Base-by-base conservation (phyloP, 768 basidiomycete species). In the Pulveroboletus sp. region DNA sequence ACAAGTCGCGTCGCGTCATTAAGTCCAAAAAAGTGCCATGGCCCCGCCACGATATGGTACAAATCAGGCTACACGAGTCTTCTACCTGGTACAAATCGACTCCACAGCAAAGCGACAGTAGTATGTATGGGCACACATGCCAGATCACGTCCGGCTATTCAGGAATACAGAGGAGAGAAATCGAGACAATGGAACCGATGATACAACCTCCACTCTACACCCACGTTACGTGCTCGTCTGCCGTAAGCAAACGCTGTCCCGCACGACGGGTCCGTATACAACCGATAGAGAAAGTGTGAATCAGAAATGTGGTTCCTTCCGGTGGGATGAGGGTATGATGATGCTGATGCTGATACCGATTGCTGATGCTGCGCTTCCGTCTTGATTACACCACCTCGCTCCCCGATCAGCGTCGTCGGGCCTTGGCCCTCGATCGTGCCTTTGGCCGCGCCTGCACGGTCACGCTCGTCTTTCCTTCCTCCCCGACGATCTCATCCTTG, bases 371-470 rank as follows among this genome's bases (percentile, higher is more conserved):
- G 51, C 24, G 38, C n/a, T n/a, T 52, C 46, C 49, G 49, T 46
- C 49, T 26, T 44, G 50, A 29, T 43, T 51, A 47, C 48, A 42
- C 51, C 6, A 41, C 47, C 30, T 34, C 30, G 47, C 31, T 37
- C 43, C 27, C 40, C 55, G 30, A 46, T 64, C 64, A 66, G 45
- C 67, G 65, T 54, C 65, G 62, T 47, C 65, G 62, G 35, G 53
- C 34, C 56, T 43, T 68, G 41, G 59, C 52, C 41, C 64, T 57
- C 26, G 65, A 62, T 43, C 65, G 62, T 45, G 64, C 64, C 55
- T 67, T 67, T 31, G 62, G 60, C 46, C 65, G 67, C 37, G 64
- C 56, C 49, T 51, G 64, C 60, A 46, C 56, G 56, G 56, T 47
- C 44, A 19, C 37, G 45, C 45, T 56, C 45, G 49, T 61, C 41